Evolutionary conservation across 352 stramenopile genomes (phyloP).

Genomic region (Globisporangium megalacanthum): DNA sequence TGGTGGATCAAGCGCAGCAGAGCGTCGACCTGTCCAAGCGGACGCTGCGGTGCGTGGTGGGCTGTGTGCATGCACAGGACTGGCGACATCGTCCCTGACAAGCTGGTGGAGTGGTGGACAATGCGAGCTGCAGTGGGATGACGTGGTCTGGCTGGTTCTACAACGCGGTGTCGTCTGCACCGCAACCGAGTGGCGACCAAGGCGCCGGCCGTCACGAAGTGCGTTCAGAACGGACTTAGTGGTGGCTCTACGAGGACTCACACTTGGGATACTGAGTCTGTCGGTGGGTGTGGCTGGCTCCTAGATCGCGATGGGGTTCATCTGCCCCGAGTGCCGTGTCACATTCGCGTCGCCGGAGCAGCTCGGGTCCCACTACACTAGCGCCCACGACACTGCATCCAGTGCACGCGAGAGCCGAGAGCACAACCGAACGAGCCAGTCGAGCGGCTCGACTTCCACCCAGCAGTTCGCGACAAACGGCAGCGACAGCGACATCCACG

Average conservation of each 20-base stretch:
- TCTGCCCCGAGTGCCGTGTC: slow-evolving; percentile 78
- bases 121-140: slow-evolving; percentile 34
- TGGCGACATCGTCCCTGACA: neutral
- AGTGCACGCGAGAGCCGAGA: neutral
- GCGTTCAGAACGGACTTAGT: neutral
- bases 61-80: no score
- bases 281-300: neutral
- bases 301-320: slow-evolving; percentile 81
- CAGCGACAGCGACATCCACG: slow-evolving; percentile 23
- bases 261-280: neutral
- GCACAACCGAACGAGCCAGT: neutral
- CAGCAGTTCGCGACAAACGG: no score
- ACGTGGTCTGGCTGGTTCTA: slow-evolving; percentile 79
- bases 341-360: slow-evolving; percentile 49
- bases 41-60: slow-evolving; percentile 27
- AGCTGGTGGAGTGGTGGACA: neutral
- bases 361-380: slow-evolving; percentile 53
- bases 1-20: slow-evolving; percentile 57
- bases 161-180: slow-evolving; percentile 51
- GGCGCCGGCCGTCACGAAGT: neutral
- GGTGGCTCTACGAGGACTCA: no score
- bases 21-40: slow-evolving; percentile 53
- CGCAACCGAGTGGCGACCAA: slow-evolving; percentile 15
- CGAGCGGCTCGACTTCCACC: neutral
- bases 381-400: slow-evolving; percentile 25